These are phyloP conservation scores for fission yeast (Schizosaccharomyces pombe) DNA, from an alignment of 805 yeast genomes.

Conservation along the genomic window DNA sequence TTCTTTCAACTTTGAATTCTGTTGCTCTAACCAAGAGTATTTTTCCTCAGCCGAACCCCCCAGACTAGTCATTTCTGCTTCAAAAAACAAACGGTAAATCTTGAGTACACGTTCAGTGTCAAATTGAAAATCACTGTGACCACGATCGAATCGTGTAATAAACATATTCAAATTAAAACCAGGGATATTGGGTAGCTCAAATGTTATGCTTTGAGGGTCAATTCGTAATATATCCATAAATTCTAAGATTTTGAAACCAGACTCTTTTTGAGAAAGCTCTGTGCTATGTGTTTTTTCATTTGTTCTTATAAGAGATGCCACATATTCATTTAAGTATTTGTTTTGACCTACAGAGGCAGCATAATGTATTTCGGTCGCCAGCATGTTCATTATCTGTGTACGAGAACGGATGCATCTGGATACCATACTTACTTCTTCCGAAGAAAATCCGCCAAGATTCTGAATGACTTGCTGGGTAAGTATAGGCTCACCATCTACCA, in stretches of 20 bases:
- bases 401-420: not conserved
- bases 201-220: not conserved
- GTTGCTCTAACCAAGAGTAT: not conserved
- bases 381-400: not conserved
- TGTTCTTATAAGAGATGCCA: not conserved
- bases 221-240: conserved; percentile 1
- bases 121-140: not conserved
- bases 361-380: not conserved
- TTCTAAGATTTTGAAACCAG: not conserved
- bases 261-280: not conserved
- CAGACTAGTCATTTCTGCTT: not conserved
- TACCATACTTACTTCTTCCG: not conserved
- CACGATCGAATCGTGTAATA: not conserved
- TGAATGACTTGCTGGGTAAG: not conserved
- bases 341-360: not conserved
- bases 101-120: not conserved
- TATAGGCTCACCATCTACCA: not conserved
- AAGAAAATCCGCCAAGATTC: not conserved
- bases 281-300: not conserved
- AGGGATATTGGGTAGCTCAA: not conserved
- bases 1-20: not conserved
- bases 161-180: not conserved
- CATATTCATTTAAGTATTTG: not conserved
- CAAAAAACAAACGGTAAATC: not conserved
- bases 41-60: not conserved